Evolutionary conservation across 345 rosid species (phyloP).

Genomic region (Crucihimalaya himalaica): DNA sequence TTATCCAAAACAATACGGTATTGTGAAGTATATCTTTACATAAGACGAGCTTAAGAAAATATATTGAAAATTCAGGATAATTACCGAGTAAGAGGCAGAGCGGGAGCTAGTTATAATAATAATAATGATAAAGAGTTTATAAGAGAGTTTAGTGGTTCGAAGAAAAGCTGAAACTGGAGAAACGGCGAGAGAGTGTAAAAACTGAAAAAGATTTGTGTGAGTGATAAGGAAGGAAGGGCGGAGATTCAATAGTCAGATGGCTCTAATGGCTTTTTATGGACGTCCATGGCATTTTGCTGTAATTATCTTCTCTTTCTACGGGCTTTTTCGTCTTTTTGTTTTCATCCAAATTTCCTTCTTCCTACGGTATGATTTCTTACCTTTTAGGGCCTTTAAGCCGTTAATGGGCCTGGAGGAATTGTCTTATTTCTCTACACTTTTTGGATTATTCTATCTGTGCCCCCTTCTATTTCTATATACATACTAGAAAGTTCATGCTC

Average conservation of each 20-base stretch:
- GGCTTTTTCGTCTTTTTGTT: not conserved
- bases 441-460: conserved; percentile 6
- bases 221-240: conserved; percentile 99
- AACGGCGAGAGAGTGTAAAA: conserved; percentile 38
- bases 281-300: conserved; percentile 44
- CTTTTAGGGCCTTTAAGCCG: conserved; percentile 10
- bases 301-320: conserved; percentile 40
- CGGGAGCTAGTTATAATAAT: conserved; percentile 13
- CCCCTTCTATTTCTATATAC: not conserved
- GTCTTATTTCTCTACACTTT: not conserved
- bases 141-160: conserved; percentile 34
- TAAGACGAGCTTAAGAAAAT: not conserved
- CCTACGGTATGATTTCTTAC: not conserved
- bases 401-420: conserved; percentile 24
- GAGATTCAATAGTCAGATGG: conserved; percentile 80
- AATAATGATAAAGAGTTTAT: conserved; percentile 19
- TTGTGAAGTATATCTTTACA: not conserved
- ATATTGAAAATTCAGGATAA: not conserved
- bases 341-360: not conserved
- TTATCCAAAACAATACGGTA: conserved; percentile 27
- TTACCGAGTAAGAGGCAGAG: conserved; percentile 31
- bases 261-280: conserved; percentile 57
- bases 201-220: conserved; percentile 40
- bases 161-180: conserved; percentile 43
- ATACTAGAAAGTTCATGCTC: not conserved